Evolutionary conservation across 306 rosid genomes (phyloP).

Genomic region (Fragaria vesca): DNA sequence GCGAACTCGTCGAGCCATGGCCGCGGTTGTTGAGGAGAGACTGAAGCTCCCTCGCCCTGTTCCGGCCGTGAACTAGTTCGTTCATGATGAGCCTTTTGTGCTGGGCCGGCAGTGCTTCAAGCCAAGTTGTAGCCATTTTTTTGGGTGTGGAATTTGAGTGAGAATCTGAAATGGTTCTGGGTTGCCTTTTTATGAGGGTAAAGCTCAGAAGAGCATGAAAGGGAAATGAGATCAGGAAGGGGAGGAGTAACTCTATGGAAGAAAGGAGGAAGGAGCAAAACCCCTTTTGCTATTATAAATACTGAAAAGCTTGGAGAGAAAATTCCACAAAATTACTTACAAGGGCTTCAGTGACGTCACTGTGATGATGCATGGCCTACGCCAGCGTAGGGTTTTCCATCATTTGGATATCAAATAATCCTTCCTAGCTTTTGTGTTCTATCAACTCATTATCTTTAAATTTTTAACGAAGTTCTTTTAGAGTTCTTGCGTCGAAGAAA

Average conservation of each 20-base stretch:
- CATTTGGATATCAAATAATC: background rate
- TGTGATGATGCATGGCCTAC: background rate
- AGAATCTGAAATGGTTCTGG: background rate
- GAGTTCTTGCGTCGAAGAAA: no score
- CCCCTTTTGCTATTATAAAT: slow-evolving; percentile 6
- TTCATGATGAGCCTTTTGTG: slow-evolving; percentile 10
- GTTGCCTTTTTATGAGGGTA: background rate
- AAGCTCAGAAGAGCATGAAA: background rate
- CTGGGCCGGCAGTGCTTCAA: slow-evolving; percentile 3
- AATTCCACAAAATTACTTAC: slow-evolving; percentile 32
- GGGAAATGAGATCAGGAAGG: slow-evolving; percentile 36
- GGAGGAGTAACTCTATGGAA: slow-evolving; percentile 43
- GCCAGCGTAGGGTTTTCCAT: background rate
- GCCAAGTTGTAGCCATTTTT: slow-evolving; percentile 27
- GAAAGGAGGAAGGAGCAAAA: slow-evolving; percentile 30
- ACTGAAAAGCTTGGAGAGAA: background rate
- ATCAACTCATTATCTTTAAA: no score
- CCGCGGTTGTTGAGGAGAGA: slow-evolving; percentile 31
- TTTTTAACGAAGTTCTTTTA: no score
- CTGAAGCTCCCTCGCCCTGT: slow-evolving; percentile 47
- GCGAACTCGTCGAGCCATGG: slow-evolving; percentile 1
- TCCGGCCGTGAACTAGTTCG: slow-evolving; percentile 41
- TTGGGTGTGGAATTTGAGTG: background rate
- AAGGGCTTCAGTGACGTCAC: background rate
- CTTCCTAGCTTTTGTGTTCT: background rate